Base-by-base conservation (phyloP, 2,329 filamentous ascomycete species). In the Pseudogymnoascus sp. region DNA sequence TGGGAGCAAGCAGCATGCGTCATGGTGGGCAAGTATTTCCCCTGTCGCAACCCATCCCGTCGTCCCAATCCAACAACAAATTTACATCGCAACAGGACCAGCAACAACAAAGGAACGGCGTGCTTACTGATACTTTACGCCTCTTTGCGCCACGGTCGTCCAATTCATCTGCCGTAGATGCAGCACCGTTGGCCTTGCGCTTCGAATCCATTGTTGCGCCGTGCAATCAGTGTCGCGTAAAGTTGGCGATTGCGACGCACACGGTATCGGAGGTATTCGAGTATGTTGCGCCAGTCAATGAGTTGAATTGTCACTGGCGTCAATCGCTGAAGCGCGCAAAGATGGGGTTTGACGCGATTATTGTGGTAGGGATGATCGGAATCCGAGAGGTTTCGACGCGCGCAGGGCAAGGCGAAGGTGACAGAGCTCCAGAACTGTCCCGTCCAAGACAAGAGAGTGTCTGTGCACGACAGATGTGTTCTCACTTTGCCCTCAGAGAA, bases 61-160 rank as follows among this genome's bases (percentile, higher is more conserved):
- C 18, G 12, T 31, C 12, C 29, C 7, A 33, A 58, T 18, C 10
- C 36, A 42, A 33, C 36, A 33, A 48, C 40, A 42, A 9, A 52
- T 25, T 58, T 31, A 42, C 10, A 31, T 60, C 39, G 59, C 33
- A 60, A 42, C 58, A 3, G 18, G 33, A 18, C 37, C 15, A 40
- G 12, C 58, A 42, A 37, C 58, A 59, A 59, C 55, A 59, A 36
- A 42, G 35, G 8, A 40, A 39, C 37, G 21, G 33, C 21, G 21
- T 29, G 83, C 82, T 76, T 78, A 85, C 82, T 76, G 81, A 77
- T 64, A 81, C 69, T 75, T 82, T 84, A 73, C 80, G 78, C 71
- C 81, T 80, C 78, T 86, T 86, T 65, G 79, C 74, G 69, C 80
- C 78, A 71, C 80, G 81, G 68, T 78, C 76, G 65, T 80, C 80